Percentiles rank a stretch among this genome's conserved stretches.
These are phyloP conservation scores for Ilyonectria destructans DNA, from an alignment of 2,329 filamentous ascomycete species.

Conservation along the genomic window DNA sequence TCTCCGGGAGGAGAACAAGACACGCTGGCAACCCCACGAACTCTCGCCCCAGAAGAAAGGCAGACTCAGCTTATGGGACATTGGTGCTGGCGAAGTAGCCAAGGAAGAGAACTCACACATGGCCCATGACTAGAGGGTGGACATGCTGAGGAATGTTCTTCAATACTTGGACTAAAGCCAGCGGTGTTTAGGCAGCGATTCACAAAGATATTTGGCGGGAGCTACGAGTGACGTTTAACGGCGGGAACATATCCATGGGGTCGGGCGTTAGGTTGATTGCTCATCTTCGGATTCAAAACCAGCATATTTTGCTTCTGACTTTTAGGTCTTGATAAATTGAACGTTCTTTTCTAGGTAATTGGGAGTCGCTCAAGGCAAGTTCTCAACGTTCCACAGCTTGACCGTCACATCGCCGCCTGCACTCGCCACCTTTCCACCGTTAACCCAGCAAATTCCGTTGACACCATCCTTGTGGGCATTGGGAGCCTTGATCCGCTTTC, in stretches of 20 bases:
- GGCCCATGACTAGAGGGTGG: conserved; percentile 57
- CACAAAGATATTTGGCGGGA: background rate
- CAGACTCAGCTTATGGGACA: conserved; percentile 55
- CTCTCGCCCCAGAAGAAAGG: conserved; percentile 36
- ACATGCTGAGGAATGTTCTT: conserved; percentile 24
- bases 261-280: conserved; percentile 10
- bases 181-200: background rate
- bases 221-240: background rate
- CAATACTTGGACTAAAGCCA: background rate
- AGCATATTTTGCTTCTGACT: conserved; percentile 23
- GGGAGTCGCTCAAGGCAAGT: conserved; percentile 51
- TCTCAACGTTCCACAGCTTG: conserved; percentile 81
- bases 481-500: conserved; percentile 84
- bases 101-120: conserved; percentile 58
- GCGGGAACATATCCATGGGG: background rate
- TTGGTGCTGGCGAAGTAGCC: conserved; percentile 52
- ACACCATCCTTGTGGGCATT: conserved; percentile 98
- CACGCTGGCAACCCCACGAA: conserved; percentile 54
- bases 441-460: conserved; percentile 87
- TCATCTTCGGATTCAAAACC: conserved; percentile 23
- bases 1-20: conserved; percentile 55
- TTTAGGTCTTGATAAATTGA: conserved; percentile 27
- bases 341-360: conserved; percentile 21
- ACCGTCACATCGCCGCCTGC: conserved; percentile 90
- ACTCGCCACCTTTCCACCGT: conserved; percentile 80